Evolutionary conservation across 139 green algal species (phyloP), one percentile per base, ranked within the genome.

Genomic region (Deuterostichococcus epilithicus): DNA sequence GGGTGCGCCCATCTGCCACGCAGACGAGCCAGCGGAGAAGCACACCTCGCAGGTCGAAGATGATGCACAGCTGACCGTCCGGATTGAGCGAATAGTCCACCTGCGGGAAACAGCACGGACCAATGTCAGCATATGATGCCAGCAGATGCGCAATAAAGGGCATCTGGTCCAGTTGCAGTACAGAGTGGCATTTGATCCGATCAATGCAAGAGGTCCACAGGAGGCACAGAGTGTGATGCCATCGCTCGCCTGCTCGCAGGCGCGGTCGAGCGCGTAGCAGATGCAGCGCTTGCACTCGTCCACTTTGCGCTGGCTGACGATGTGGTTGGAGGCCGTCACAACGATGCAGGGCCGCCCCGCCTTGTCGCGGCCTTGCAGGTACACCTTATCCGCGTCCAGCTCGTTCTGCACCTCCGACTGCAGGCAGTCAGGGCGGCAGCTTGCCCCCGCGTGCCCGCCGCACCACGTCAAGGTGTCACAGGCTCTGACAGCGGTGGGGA

Each of bases 251-350:
- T 28, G 52, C 20, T 63, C 52, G 68, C 37, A 73, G 2, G 68
- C 37, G 10, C 68, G 10, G 35, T 87, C 82, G n/a, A 87, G 39
- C 20, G 69, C 15, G 65, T 82, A 87, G 52, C 76, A 83, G 68
- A 77, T 78, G 18, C 76, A 68, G 28, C 82, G 82, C 68, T 82
- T 76, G 26, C 83, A 65, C 58, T 87, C 82, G 4, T 82, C 82
- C 6, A 81, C 32, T 5, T 76, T 72, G n/a, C 82, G 82, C 23
- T 33, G 63, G 69, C 72, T 77, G 0, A 36, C 78, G 70, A 76
- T 81, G 78, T 82, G 78, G 44, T 76, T 78, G 3, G 36, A 8
- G 2, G 58, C 75, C 47, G 82, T 75, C 26, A 84, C 67, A 2
- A 87, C 47, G 38, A 81, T 45, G 38, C 83, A 15, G n/a, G 68